These are phyloP conservation scores for Breviolum minutum DNA, from an alignment of 73 alveolate genomes.

Conservation along the genomic window DNA sequence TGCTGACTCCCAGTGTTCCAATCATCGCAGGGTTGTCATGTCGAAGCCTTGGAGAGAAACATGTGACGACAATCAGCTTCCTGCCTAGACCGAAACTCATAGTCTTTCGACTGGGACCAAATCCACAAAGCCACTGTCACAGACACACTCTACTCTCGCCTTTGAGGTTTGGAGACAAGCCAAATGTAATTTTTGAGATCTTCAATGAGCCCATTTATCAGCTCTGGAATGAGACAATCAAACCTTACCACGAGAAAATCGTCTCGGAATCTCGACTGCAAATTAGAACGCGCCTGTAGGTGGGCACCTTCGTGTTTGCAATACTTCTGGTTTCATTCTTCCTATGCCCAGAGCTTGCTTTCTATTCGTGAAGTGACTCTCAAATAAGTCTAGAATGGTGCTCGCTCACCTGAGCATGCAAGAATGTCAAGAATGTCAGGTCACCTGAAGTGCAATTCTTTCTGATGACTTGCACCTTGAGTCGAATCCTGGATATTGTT, in stretches of 20 bases:
- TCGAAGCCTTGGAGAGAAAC: no score
- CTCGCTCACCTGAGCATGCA: neutral
- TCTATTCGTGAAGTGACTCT: no score
- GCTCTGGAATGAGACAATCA: slow-evolving; percentile 51
- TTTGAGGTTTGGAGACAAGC: slow-evolving; percentile 36
- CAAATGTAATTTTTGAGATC: slow-evolving; percentile 69
- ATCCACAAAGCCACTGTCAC: neutral
- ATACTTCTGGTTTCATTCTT: no score
- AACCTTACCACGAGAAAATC: slow-evolving; percentile 77
- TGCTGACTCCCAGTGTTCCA: no score
- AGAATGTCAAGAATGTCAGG: neutral
- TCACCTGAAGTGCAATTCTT: neutral
- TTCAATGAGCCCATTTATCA: slow-evolving; percentile 71
- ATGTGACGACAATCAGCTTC: no score
- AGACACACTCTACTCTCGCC: neutral
- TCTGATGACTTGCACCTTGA: neutral
- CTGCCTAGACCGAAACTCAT: no score
- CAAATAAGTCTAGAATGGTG: no score
- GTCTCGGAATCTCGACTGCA: slow-evolving; percentile 21
- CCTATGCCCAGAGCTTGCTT: no score
- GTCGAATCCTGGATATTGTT: neutral
- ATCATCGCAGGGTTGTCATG: no score
- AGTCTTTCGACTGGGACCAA: no score
- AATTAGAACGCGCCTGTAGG: neutral
- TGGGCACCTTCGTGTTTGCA: no score